Percentiles rank a stretch among this genome's conserved stretches.
These are phyloP conservation scores for Fusarium drepaniforme DNA, from an alignment of 2,329 filamentous ascomycete species.

Conservation along the genomic window DNA sequence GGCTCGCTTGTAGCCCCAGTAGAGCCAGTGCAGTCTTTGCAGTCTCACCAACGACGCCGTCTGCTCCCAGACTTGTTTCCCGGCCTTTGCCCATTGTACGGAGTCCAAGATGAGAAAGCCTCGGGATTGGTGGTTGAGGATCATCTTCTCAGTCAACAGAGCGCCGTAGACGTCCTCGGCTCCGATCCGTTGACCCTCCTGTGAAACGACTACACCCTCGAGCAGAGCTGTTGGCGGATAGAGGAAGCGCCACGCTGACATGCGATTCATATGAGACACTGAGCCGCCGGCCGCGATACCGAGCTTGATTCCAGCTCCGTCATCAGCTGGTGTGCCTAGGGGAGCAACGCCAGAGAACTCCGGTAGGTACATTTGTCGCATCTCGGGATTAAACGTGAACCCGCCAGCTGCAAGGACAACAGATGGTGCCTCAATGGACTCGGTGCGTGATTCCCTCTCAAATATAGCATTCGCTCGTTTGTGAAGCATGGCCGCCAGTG, in stretches of 20 bases:
- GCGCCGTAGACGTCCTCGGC: not conserved
- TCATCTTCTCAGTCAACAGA: not conserved
- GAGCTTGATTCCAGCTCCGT: not conserved
- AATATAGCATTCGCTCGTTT: not conserved
- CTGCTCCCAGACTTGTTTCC: conserved; percentile 76
- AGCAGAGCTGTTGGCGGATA: not conserved
- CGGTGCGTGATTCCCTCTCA: not conserved
- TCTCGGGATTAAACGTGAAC: not conserved
- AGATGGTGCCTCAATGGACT: not conserved
- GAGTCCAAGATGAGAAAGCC: not conserved
- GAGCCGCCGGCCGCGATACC: not conserved
- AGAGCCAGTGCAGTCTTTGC: not conserved
- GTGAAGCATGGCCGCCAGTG: not conserved
- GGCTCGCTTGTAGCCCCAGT: not conserved
- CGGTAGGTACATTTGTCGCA: not conserved
- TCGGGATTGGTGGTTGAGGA: not conserved
- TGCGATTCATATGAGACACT: not conserved
- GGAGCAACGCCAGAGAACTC: not conserved
- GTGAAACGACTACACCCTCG: not conserved
- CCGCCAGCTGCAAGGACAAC: not conserved
- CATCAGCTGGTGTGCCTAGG: not conserved
- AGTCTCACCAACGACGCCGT: conserved; percentile 8
- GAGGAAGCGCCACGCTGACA: not conserved
- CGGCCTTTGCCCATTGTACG: conserved; percentile 55
- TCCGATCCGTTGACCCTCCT: not conserved